A percentile compares a stretch with the other conserved stretches of the same genome.
Conservation (phyloP, 1,139 yeast species). For the Taphrina sp. region DNA sequence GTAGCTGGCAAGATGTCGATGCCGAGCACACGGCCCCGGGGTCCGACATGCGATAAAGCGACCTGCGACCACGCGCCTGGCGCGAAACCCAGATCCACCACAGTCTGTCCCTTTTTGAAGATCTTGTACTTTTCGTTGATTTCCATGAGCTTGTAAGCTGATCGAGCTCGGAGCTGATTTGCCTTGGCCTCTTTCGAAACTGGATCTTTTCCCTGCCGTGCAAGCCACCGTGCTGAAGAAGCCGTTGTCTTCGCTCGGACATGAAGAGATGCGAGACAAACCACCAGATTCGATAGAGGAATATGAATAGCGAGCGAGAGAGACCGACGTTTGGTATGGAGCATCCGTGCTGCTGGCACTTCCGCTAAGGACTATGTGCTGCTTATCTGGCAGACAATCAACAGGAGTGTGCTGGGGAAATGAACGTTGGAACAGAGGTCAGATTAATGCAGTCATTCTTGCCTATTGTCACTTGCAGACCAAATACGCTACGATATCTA, state of each 20-base stretch:
- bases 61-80: constrained; percentile 97
- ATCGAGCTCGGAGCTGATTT: constrained; percentile 70
- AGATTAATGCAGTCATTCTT: too few species aligned
- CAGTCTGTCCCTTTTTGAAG: constrained; percentile 57
- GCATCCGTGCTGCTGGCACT: too few species aligned
- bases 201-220: constrained; percentile 63
- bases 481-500: too few species aligned
- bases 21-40: constrained; percentile 71
- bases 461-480: too few species aligned
- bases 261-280: too few species aligned
- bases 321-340: too few species aligned
- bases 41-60: constrained; percentile 58
- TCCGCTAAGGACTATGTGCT: too few species aligned
- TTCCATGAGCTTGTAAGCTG: constrained; percentile 75
- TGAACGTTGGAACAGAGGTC: too few species aligned
- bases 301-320: too few species aligned
- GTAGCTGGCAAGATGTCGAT: constrained; percentile 74
- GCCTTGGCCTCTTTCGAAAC: constrained; percentile 65
- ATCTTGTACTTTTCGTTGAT: constrained; percentile 56
- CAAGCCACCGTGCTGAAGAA: constrained; percentile 72
- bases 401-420: too few species aligned
- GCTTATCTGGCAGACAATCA: too few species aligned
- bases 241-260: constrained; percentile 37
- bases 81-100: constrained; percentile 87
- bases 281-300: too few species aligned